Percentiles rank a stretch among this genome's conserved stretches.
These are phyloP conservation scores for Lophiotrema nucula DNA, from an alignment of 495 filamentous ascomycete species.

Conservation along the genomic window DNA sequence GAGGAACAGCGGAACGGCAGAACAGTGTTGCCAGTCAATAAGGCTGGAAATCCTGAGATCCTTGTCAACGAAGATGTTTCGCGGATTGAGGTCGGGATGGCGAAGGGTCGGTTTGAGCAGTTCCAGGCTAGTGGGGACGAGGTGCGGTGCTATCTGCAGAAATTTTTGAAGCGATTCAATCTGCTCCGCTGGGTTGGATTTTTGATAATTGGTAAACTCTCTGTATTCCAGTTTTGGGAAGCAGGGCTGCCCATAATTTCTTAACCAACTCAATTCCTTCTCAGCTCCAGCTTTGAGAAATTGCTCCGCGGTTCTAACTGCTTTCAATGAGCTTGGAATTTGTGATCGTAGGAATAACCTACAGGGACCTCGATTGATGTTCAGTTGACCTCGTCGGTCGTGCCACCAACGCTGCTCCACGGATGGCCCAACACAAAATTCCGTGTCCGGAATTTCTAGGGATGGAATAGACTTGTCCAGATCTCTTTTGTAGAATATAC, in stretches of 20 bases:
- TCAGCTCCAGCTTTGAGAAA: conserved; percentile 23
- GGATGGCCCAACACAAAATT: conserved; percentile 44
- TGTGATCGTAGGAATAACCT: background rate
- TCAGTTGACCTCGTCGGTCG: conserved; percentile 33
- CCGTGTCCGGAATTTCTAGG: conserved; percentile 10
- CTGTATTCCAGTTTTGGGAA: background rate
- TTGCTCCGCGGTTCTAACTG: conserved; percentile 9
- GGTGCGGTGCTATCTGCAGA: background rate
- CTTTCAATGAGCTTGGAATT: conserved; percentile 9
- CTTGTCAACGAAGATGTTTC: conserved; percentile 26
- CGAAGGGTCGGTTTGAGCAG: conserved; percentile 3
- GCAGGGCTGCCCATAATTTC: conserved; percentile 11
- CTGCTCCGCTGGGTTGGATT: conserved; percentile 1
- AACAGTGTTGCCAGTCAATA: conserved; percentile 25
- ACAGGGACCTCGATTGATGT: conserved; percentile 47
- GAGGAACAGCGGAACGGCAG: conserved; percentile 5
- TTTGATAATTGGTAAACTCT: conserved; percentile 10
- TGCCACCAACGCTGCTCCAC: conserved; percentile 44
- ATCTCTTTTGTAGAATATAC: conserved; percentile 43
- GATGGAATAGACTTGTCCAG: conserved; percentile 9
- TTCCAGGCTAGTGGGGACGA: conserved; percentile 1
- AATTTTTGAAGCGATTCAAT: conserved; percentile 12
- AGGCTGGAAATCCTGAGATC: conserved; percentile 18
- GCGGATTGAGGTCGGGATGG: conserved; percentile 14
- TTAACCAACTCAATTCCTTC: conserved; percentile 26